These are phyloP conservation scores for Epichloe scottii DNA, from an alignment of 2,329 filamentous ascomycete genomes.

Conservation along the genomic window DNA sequence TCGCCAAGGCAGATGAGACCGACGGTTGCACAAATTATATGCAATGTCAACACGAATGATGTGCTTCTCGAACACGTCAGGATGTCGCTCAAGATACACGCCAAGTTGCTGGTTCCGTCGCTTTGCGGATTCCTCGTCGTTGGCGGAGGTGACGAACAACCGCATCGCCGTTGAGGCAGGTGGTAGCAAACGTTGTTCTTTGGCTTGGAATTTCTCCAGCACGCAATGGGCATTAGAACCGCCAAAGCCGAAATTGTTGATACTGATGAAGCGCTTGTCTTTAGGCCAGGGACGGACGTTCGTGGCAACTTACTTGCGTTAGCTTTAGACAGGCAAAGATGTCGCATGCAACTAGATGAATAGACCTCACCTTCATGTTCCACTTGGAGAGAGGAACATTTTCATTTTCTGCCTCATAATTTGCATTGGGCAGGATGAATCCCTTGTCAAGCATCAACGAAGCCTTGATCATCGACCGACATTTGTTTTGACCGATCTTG, in stretches of 20 bases:
- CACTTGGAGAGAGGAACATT: slow-evolving; percentile 37
- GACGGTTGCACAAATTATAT: slow-evolving; percentile 33
- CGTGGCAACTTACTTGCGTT: neutral
- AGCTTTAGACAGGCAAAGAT: neutral
- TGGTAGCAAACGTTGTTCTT: slow-evolving; percentile 4
- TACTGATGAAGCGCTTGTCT: slow-evolving; percentile 35
- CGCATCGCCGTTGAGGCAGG: slow-evolving; percentile 11
- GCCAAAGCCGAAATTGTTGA: slow-evolving; percentile 37
- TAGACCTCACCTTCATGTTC: slow-evolving; percentile 34
- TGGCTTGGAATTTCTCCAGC: slow-evolving; percentile 14
- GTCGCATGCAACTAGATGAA: slow-evolving; percentile 13
- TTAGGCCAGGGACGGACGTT: slow-evolving; percentile 29
- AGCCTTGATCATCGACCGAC: slow-evolving; percentile 41
- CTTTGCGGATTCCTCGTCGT: slow-evolving; percentile 23
- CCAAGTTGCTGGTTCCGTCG: slow-evolving; percentile 19
- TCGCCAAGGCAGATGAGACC: slow-evolving; percentile 31
- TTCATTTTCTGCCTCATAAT: slow-evolving; percentile 36
- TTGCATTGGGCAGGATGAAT: slow-evolving; percentile 36
- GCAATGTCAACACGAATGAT: slow-evolving; percentile 34
- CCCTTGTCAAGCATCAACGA: slow-evolving; percentile 37
- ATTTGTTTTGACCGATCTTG: slow-evolving; percentile 35
- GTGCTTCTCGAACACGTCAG: slow-evolving; percentile 28
- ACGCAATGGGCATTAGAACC: slow-evolving; percentile 33
- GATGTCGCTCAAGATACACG: slow-evolving; percentile 28
- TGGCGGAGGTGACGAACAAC: slow-evolving; percentile 30